These are phyloP conservation scores for Ostreobium quekettii DNA, from an alignment of 139 green algal species.

Conservation along the genomic window DNA sequence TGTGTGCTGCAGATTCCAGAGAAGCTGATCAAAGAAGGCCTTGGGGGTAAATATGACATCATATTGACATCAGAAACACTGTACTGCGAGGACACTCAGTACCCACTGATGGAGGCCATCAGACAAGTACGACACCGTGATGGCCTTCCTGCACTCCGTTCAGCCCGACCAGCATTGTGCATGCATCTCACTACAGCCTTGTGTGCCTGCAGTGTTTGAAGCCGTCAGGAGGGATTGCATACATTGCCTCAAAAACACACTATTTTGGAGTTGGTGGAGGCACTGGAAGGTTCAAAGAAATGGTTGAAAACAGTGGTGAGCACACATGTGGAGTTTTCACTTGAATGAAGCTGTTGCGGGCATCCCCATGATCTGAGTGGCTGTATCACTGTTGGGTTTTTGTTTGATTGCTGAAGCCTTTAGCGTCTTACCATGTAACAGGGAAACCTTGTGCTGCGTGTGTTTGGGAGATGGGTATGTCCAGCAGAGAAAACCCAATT, in stretches of 20 bases:
- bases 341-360: too few species aligned
- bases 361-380: too few species aligned
- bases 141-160: too few species aligned
- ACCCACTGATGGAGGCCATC: conserved; percentile 51
- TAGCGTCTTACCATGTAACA: too few species aligned
- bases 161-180: too few species aligned
- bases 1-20: neutral
- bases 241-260: conserved; percentile 81
- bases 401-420: too few species aligned
- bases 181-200: neutral
- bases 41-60: conserved; percentile 57
- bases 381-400: too few species aligned
- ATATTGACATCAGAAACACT: conserved; percentile 76
- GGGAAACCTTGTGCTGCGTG: too few species aligned
- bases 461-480: too few species aligned
- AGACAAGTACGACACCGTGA: conserved; percentile 44
- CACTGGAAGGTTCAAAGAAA: conserved; percentile 49
- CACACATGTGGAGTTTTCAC: too few species aligned
- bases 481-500: too few species aligned
- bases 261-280: conserved; percentile 96
- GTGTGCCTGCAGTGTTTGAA: conserved; percentile 33
- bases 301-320: conserved; percentile 35
- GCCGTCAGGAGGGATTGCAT: conserved; percentile 55
- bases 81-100: conserved; percentile 52
- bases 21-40: conserved; percentile 11